Base-by-base conservation (phyloP, 164 flowering plant species). In the Piper betle region DNA sequence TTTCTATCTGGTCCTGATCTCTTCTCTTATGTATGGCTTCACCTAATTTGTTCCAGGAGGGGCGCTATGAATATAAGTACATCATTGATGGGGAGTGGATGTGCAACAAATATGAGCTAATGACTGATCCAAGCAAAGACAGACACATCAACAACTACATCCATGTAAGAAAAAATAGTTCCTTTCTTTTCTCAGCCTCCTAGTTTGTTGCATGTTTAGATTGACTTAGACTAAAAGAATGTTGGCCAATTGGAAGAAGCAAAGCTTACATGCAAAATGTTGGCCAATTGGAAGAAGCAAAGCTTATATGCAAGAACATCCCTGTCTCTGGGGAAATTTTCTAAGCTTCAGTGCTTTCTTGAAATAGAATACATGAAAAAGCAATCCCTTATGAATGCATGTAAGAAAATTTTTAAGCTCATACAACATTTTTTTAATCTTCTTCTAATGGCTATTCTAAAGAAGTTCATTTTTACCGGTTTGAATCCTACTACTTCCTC, bases 101-200 rank as follows among this genome's bases (percentile, higher is more conserved):
- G 25, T 73, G 73, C 83, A 87, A 85, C 60, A 52, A 71, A 42
- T 0, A 75, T 53, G 92, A 86, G 71, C 83, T 41, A 40, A 58
- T 82, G 11, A 84, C 88, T 37, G 12, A 63, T 52, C 78, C 77
- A 66, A 90, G 90, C 82, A 73, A 79, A 46, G 99, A 87, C 37
- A 96, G 99, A 38, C 88, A 93, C 77, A 77, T 88, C 72, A 93
- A 93, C 91, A 93, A 90, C 71, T 93, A 82, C 59, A 63, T 90
- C 52, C 46, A 77, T 56, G 99, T 90, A 83, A 77, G 74, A 20
- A 59, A 33, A 19, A n/a, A 56, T 37, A 3, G 37, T 58, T 57
- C 40, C 52, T 8, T 33, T 12, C 13, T 6, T 6, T 15, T 15
- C 19, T 48, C 56, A 19, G 33, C 16, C 40, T 10, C 40, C 18